Conservation (phyloP, 2,329 filamentous ascomycete species). For the Nemania sp. region DNA sequence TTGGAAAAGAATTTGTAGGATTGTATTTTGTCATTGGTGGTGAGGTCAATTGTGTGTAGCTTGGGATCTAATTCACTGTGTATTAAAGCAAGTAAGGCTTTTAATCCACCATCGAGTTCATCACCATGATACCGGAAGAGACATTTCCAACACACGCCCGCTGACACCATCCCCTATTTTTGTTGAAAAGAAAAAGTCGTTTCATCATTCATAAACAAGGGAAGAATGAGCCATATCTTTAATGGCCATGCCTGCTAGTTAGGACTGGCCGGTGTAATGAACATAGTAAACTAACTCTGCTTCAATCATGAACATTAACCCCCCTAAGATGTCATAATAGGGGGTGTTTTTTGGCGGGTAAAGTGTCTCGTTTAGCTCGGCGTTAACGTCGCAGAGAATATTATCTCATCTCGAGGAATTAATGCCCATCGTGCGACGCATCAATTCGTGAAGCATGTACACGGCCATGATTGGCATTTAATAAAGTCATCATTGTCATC, state of each 20-base stretch:
- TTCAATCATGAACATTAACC: constrained; percentile 53
- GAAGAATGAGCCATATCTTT: constrained; percentile 50
- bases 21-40: constrained; percentile 22
- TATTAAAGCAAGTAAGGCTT: constrained; percentile 55
- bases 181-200: constrained; percentile 51
- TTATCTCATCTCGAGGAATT: constrained; percentile 48
- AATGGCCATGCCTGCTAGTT: constrained; percentile 44
- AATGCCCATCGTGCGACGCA: constrained; percentile 51
- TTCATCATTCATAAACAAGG: constrained; percentile 53
- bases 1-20: not conserved
- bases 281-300: constrained; percentile 50
- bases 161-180: constrained; percentile 56
- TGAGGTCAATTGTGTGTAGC: constrained; percentile 41
- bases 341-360: constrained; percentile 48
- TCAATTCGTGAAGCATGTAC: constrained; percentile 54
- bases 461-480: constrained; percentile 50
- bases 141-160: constrained; percentile 54
- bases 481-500: constrained; percentile 58
- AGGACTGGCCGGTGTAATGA: constrained; percentile 42
- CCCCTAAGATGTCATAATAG: constrained; percentile 51
- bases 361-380: constrained; percentile 50
- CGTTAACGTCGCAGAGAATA: constrained; percentile 44
- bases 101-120: constrained; percentile 53
- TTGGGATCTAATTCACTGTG: constrained; percentile 51
- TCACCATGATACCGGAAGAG: constrained; percentile 56